Conservation (phyloP, 2,329 filamentous ascomycete genomes). For the Sarocladiaceae sp. region DNA sequence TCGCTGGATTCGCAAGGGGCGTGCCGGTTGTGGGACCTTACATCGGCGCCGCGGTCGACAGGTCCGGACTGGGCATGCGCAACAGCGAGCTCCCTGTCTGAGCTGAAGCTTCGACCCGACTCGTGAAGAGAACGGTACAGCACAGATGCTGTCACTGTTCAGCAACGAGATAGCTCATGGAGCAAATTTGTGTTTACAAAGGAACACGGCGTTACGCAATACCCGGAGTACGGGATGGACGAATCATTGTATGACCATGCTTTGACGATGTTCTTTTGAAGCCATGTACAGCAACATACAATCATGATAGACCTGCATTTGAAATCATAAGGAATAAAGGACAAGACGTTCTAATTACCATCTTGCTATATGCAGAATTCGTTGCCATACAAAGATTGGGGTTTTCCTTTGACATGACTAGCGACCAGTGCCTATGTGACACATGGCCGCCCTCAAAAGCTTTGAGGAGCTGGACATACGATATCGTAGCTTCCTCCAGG, state of each 20-base stretch:
- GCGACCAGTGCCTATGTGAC: background rate
- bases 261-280: background rate
- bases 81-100: constrained; percentile 77
- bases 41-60: constrained; percentile 70
- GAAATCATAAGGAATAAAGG: background rate
- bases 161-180: no score
- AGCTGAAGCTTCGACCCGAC: constrained; percentile 17
- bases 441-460: background rate
- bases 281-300: background rate
- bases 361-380: constrained; percentile 9
- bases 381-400: constrained; percentile 3
- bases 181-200: background rate
- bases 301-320: background rate
- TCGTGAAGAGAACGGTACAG: background rate
- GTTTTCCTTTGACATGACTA: background rate
- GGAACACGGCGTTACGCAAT: constrained; percentile 1
- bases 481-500: constrained; percentile 2
- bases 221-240: background rate
- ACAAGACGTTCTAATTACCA: constrained; percentile 7
- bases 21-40: constrained; percentile 84
- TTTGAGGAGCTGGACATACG: constrained; percentile 3
- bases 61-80: constrained; percentile 62
- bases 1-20: constrained; percentile 80
- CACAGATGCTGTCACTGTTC: background rate
- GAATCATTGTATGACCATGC: background rate